Evolutionary conservation across 2,329 filamentous ascomycete genomes (phyloP).

Genomic region (Phaeoacremonium minimum): DNA sequence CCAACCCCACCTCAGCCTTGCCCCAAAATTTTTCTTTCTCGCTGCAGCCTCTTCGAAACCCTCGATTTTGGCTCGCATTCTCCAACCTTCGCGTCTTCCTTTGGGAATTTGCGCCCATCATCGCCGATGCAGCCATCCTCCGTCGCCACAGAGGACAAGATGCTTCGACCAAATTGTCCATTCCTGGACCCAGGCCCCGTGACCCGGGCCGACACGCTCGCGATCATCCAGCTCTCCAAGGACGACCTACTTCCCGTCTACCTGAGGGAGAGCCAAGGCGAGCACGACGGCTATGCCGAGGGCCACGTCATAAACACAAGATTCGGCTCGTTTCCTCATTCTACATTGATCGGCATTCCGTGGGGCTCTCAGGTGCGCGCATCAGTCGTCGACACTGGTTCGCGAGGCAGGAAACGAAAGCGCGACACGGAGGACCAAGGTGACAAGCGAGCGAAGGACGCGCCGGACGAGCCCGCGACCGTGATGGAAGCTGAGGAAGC

Average conservation of each 20-base stretch:
- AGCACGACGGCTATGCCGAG: conserved; percentile 68
- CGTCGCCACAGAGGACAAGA: conserved; percentile 14
- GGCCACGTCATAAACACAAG: conserved; percentile 84
- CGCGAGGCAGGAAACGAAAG: conserved; percentile 58
- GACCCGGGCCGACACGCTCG: conserved; percentile 63
- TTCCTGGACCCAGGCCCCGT: conserved; percentile 69
- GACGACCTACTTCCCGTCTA: conserved; percentile 78
- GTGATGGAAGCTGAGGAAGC: conserved; percentile 5
- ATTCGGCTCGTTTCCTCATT: conserved; percentile 87
- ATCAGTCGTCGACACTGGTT: conserved; percentile 85
- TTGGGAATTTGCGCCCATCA: too few relatives aligned
- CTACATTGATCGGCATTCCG: conserved; percentile 68
- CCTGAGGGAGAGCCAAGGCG: conserved; percentile 56
- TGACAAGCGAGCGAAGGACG: conserved; percentile 14
- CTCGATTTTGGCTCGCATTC: conserved; percentile 3
- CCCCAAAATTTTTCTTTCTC: conserved; percentile 8
- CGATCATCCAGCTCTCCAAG: conserved; percentile 83
- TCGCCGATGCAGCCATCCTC: conserved; percentile 2
- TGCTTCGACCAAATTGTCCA: conserved; percentile 53
- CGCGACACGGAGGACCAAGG: conserved; percentile 25
- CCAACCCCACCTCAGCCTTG: conserved; percentile 9
- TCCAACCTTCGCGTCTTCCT: too few relatives aligned
- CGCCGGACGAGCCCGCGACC: conserved; percentile 8
- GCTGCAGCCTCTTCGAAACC: conserved; percentile 2
- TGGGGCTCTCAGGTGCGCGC: conserved; percentile 93